Evolutionary conservation across 2,329 filamentous ascomycete genomes (phyloP), one percentile per base, ranked within the genome.

Genomic region (Microdochium paspali): DNA sequence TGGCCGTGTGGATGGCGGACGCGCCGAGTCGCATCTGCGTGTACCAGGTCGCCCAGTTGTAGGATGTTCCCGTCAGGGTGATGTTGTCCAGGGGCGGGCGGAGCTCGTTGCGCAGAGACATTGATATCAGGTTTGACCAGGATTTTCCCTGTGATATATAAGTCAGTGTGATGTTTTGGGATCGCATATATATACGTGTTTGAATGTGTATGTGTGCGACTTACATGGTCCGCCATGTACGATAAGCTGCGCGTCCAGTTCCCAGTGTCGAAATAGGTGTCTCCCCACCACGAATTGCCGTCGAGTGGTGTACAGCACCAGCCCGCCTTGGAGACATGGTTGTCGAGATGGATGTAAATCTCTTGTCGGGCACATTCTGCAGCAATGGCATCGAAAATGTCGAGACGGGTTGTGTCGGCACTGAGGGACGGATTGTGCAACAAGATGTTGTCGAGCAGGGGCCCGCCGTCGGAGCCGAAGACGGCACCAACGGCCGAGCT

Each of bases 201-300:
- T n/a, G n/a, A n/a, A n/a, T n/a, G n/a, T n/a, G n/a, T n/a, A 18
- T 9, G 6, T 9, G 5, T 35, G 10, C 10, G 18, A 40, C 35
- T 21, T 21, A 40, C 35, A 52, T 82, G 79, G 2, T 69, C 59
- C 0, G 79, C 74, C 76, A 85, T 84, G 56, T 76, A 85, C 0
- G 64, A 60, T 21, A 79, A 65, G 0, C 80, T 81, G 9, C 81
- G 68, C 4, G 72, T 67, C 82, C 82, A 85, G 35, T 82, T 82
- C 1, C 66, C 62, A 0, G 73, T 67, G 48, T 76, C 61, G 52
- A 82, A 85, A 54, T 80, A 71, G 0, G 61, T 70, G 56, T 85
- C 80, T 12, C 79, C 76, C 63, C 78, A 82, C 77, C 77, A 82
- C 21, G 70, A 63, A 56, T 82, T 82, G 3, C 76, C 77, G 46